Conservation (phyloP, 176 grass and related monocot genomes). For the Hyparrhenia diplandra region DNA sequence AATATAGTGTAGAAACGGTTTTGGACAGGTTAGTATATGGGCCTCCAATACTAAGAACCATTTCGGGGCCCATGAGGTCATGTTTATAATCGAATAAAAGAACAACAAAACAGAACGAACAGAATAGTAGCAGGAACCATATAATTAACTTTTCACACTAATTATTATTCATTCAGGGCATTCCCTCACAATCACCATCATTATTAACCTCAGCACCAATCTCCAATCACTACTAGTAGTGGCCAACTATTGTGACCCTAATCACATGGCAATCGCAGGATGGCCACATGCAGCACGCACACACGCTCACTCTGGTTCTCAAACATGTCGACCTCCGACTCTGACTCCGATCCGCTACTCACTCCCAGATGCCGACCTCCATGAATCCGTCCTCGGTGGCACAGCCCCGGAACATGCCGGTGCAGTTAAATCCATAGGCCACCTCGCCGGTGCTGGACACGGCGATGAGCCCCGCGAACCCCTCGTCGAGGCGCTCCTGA, state of each 20-base stretch:
- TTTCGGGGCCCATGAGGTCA: too few species aligned
- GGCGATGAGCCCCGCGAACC: slow-evolving; percentile 70
- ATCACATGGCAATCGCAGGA: slow-evolving; percentile 30
- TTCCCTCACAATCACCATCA: too few species aligned
- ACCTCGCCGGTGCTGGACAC: slow-evolving; percentile 69
- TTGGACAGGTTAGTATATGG: too few species aligned
- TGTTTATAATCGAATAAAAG: too few species aligned
- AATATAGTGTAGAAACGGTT: too few species aligned
- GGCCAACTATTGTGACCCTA: background rate
- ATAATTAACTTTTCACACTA: background rate
- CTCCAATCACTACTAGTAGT: background rate
- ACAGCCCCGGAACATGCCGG: slow-evolving; percentile 79
- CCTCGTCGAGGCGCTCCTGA: slow-evolving; percentile 74
- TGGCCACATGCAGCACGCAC: background rate
- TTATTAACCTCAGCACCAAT: background rate
- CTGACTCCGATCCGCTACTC: background rate
- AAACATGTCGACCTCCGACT: background rate
- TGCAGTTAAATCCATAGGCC: slow-evolving; percentile 65
- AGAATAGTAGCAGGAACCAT: background rate
- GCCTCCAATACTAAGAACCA: too few species aligned
- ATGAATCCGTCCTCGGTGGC: slow-evolving; percentile 82
- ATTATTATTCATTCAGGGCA: background rate
- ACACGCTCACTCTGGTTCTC: background rate
- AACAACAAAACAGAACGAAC: background rate
- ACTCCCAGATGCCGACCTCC: slow-evolving; percentile 95